Evolutionary conservation across 2,329 filamentous ascomycete genomes (phyloP), one percentile per base, ranked within the genome.

Genomic region (Diaporthe australafricana): DNA sequence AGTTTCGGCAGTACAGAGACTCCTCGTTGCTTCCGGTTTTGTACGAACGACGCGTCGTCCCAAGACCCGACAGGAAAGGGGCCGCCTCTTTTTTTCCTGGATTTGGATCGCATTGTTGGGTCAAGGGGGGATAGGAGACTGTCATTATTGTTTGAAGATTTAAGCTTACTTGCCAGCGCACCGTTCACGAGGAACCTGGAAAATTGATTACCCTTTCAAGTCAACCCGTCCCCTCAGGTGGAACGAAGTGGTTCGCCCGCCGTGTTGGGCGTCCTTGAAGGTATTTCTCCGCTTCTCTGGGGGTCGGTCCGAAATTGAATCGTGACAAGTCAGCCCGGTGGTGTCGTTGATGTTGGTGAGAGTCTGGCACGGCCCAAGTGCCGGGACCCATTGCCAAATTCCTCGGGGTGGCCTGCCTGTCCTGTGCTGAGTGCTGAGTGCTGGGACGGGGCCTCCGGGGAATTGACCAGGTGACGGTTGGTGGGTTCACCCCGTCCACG

Each of bases 361-460:
- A 45, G 9, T 50, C 60, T 25, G 45, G 17, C 60, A 38, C 30
- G 45, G 30, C 45, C 8, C n/a, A 65, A 65, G 11, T 50, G 60
- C 60, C 60, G 60, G 32, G 30, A 5, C 30, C 27, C 27, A 17
- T 16, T 25, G 27, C 22, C 6, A 35, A 20, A 35, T 17, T 25
- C 42, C 20, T 48, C 42, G 42, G 60, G 60, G 42, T 48, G 60
- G n/a, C 20, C 42, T 50, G 22, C 45, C 45, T 65, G 42, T 25
- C 40, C 27, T n/a, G 6, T 32, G 57, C 5, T 35, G 52, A 55
- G 52, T 35, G 45, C 20, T 38, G 20, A 30, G 16, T 38, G 30
- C 45, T 35, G 45, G 68, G 68, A 70, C 68, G 68, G 62, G 68
- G 68, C 57, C 57, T 27, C 57, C 68, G 68, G 68, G 57, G 69